Conservation (phyloP, 352 stramenopile species). For the Globisporangium canariense region DNA sequence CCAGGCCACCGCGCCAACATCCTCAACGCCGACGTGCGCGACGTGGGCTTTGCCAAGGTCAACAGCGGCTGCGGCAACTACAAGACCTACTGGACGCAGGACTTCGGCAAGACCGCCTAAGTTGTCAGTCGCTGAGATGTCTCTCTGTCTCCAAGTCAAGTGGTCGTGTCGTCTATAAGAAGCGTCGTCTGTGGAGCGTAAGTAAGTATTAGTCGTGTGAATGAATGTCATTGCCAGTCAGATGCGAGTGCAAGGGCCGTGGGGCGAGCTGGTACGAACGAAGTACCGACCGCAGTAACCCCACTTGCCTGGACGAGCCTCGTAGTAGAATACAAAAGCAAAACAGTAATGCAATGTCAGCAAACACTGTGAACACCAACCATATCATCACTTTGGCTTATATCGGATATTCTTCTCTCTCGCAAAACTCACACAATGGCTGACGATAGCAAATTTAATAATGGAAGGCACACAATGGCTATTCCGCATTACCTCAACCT, state of each 20-base stretch:
- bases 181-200: slow-evolving; percentile 6
- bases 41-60: slow-evolving; percentile 19
- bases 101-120: slow-evolving; percentile 16
- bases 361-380: slow-evolving; percentile 6
- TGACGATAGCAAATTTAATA: not conserved
- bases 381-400: not conserved
- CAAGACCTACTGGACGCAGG: slow-evolving; percentile 21
- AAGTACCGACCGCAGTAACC: slow-evolving; percentile 9
- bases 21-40: slow-evolving; percentile 22
- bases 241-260: not conserved
- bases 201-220: slow-evolving; percentile 7
- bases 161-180: slow-evolving; percentile 1
- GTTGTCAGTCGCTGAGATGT: too few relatives aligned
- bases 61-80: slow-evolving; percentile 19
- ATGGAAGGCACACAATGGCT: not conserved
- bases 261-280: slow-evolving; percentile 14
- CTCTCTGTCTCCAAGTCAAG: not conserved
- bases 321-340: slow-evolving; percentile 12
- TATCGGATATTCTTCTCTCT: not conserved
- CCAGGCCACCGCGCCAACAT: slow-evolving; percentile 47
- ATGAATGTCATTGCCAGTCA: not conserved
- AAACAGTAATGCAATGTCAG: not conserved
- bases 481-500: not conserved
- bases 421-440: not conserved
- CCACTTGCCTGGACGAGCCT: not conserved